Conservation (phyloP, 1,284 basidiomycete genomes). For the Naganishia liquefaciens region DNA sequence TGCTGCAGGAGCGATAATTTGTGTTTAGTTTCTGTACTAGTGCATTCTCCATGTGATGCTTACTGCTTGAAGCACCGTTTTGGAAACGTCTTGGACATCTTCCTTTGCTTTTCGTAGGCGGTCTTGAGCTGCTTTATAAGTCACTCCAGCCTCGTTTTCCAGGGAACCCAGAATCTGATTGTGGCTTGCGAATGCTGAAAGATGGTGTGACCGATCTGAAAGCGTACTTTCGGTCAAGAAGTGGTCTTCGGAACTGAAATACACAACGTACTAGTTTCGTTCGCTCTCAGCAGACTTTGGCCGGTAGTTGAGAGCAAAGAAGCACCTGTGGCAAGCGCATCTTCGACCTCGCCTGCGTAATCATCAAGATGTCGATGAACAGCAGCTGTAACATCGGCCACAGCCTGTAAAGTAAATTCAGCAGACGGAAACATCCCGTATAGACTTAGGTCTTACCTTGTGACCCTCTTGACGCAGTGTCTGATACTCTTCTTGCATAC, state of each 20-base stretch:
- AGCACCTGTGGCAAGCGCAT: background rate
- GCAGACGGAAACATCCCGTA: too few relatives aligned
- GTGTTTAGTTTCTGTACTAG: background rate
- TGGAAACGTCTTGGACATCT: constrained; percentile 31
- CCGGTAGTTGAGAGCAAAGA: background rate
- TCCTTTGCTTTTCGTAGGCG: constrained; percentile 31
- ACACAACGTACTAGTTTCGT: background rate
- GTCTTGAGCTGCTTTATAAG: constrained; percentile 21
- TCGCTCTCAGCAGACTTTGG: background rate
- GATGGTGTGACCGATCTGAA: constrained; percentile 10
- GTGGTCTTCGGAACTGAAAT: background rate
- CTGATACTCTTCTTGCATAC: constrained; percentile 13
- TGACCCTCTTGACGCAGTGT: constrained; percentile 15
- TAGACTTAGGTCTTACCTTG: constrained; percentile 12
- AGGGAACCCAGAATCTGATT: constrained; percentile 2
- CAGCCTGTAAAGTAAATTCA: constrained; percentile 17
- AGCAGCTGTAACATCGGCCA: constrained; percentile 44
- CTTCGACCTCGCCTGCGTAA: constrained; percentile 3
- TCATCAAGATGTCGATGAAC: constrained; percentile 3
- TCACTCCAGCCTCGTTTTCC: background rate
- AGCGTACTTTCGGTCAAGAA: background rate
- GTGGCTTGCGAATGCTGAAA: constrained; percentile 10
- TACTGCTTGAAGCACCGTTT: constrained; percentile 30
- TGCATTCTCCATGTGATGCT: background rate
- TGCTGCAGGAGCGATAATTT: constrained; percentile 9